Conservation (phyloP, 2,329 filamentous ascomycete species). For the Xylariaceae sp. region DNA sequence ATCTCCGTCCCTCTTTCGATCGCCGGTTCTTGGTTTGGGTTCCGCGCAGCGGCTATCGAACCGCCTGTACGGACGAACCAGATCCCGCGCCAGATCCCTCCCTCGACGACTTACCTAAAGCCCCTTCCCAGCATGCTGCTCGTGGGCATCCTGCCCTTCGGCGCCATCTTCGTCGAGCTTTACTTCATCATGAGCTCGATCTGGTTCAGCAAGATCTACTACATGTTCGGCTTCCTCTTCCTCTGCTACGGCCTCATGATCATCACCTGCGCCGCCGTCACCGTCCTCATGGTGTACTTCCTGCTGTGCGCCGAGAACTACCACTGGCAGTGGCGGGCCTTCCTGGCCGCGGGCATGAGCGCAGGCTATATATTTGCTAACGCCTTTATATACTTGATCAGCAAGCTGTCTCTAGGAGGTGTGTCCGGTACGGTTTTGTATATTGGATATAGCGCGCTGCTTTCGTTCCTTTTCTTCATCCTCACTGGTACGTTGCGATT, state of each 20-base stretch:
- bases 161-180: conserved; percentile 95
- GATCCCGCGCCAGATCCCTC: conserved; percentile 95
- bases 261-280: conserved; percentile 89
- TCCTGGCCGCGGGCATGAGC: conserved; percentile 87
- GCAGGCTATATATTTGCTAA: conserved; percentile 91
- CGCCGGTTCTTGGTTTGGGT: conserved; percentile 89
- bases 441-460: conserved; percentile 85
- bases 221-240: conserved; percentile 99
- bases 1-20: conserved; percentile 93
- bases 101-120: conserved; percentile 78
- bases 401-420: conserved; percentile 82
- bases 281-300: conserved; percentile 94
- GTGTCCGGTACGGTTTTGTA: conserved; percentile 89
- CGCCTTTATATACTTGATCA: conserved; percentile 87
- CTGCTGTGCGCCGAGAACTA: conserved; percentile 95
- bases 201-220: conserved; percentile 99
- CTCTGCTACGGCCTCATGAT: conserved; percentile 98
- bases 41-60: conserved; percentile 72
- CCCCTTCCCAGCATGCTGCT: conserved; percentile 89
- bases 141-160: conserved; percentile 90
- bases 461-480: conserved; percentile 91
- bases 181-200: conserved; percentile 99
- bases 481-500: conserved; percentile 75
- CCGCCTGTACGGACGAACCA: conserved; percentile 93
- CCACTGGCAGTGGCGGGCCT: conserved; percentile 97